phyloP scores from a whole-genome alignment of 176 grass and related monocot genomes.

The Pontederia paniculata region DNA sequence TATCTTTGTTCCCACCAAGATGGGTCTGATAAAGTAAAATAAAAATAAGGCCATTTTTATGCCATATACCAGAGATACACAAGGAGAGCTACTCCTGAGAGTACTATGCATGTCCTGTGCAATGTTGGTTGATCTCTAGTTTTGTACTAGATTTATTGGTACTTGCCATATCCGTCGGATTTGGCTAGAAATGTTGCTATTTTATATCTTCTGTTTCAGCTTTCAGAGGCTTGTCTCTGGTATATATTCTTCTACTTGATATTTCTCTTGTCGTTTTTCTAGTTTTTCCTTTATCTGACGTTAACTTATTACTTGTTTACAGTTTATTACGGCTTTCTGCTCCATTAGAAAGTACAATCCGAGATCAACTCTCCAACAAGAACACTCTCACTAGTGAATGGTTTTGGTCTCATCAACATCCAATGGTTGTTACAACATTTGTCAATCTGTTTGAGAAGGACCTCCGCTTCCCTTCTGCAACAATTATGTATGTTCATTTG shows the following conservation, averaged over 20 bases:
- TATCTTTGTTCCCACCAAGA: too few species aligned
- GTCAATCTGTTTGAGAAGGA: constrained; percentile 83
- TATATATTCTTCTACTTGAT: neutral
- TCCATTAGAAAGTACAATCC: constrained; percentile 62
- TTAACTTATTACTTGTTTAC: constrained; percentile 19
- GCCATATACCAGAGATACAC: too few species aligned
- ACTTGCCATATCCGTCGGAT: too few species aligned
- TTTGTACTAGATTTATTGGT: too few species aligned
- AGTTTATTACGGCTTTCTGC: constrained; percentile 62
- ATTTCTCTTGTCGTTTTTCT: neutral
- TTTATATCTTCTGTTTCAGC: neutral
- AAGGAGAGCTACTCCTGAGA: too few species aligned
- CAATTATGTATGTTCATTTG: constrained; percentile 46
- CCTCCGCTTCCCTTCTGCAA: constrained; percentile 56
- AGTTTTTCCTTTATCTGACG: neutral
- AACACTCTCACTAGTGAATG: constrained; percentile 59
- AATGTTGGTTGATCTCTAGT: too few species aligned
- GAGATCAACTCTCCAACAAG: constrained; percentile 57
- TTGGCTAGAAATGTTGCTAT: too few species aligned
- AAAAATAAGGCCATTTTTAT: too few species aligned
- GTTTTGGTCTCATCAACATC: constrained; percentile 73
- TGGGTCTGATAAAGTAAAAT: too few species aligned
- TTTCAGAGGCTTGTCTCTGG: neutral
- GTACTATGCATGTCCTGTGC: too few species aligned
- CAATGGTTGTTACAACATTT: constrained; percentile 73